A percentile compares a stretch with the other conserved stretches of the same genome.
phyloP scores from a whole-genome alignment of 768 basidiomycete species.

The Boletus subcaerulescens region DNA sequence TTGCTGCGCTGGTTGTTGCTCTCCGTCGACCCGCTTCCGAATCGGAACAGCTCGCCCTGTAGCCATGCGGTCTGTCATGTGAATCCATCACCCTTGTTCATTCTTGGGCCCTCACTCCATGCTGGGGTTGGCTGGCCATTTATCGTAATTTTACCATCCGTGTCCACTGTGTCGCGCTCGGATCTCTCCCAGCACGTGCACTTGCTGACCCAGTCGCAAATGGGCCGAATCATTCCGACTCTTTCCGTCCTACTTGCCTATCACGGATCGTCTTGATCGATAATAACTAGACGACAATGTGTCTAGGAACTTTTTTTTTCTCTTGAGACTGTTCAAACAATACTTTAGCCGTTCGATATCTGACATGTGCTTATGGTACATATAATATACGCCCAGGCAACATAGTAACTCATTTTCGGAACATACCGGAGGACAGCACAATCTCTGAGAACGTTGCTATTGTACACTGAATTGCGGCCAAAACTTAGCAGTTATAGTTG shows the following conservation, averaged over 20 bases:
- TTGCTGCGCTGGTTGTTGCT: background rate
- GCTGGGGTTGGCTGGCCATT: background rate
- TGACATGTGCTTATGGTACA: slow-evolving; percentile 1
- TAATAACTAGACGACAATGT: slow-evolving; percentile 5
- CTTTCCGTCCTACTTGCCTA: slow-evolving; percentile 3
- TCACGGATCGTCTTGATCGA: slow-evolving; percentile 15
- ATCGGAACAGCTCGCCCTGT: slow-evolving; percentile 6
- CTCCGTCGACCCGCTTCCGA: slow-evolving; percentile 6
- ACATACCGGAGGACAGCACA: background rate
- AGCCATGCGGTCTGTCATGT: slow-evolving; percentile 15
- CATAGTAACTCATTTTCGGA: slow-evolving; percentile 3
- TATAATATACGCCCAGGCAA: background rate
- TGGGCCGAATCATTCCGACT: slow-evolving; percentile 3
- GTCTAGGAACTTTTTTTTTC: slow-evolving; percentile 1
- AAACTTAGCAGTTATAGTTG: background rate
- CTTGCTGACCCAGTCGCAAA: background rate
- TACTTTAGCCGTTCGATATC: background rate
- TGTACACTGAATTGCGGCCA: background rate
- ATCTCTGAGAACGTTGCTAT: background rate
- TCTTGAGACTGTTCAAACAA: background rate
- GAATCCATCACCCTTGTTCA: slow-evolving; percentile 3
- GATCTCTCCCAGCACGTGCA: background rate
- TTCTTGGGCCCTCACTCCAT: too few relatives aligned
- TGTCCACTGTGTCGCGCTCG: background rate
- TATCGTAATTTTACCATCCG: background rate